Evolutionary conservation across 2,329 filamentous ascomycete species (phyloP), one percentile per base, ranked within the genome.

Genomic region (Metarhizium guizhouense): DNA sequence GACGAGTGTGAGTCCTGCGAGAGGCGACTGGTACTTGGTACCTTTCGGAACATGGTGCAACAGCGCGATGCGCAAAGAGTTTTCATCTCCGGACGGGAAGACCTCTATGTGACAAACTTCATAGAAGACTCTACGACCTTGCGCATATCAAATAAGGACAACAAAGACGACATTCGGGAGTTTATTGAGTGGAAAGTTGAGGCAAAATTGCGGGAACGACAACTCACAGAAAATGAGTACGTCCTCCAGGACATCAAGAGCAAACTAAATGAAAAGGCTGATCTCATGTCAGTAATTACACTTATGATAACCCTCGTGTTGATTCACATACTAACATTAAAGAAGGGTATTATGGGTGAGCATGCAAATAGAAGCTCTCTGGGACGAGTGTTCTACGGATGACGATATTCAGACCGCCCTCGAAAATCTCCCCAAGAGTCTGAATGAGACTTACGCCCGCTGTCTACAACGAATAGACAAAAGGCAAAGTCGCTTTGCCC

Each of bases 351-450:
- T 53, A 29, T 47, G 51, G 51, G 51, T 53, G 36, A 45, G n/a
- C 16, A 47, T 53, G 51, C 51, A 53, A 53, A 53, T 53, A 45
- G 51, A 53, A 34, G 40, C 51, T n/a, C 29, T 53, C 11, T 53
- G 25, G 51, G 51, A 53, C 5, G 51, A 45, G 20, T 53, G 51
- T 34, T 38, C 40, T 18, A 45, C 38, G 38, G 51, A 53, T 42
- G 7, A 38, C 29, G 40, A 53, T 29, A 53, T 53, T 30, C 25
- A 34, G 45, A 16, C 10, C 20, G 51, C 51, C 1, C 51, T 53
- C 29, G 18, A 53, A 45, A 53, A 53, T 20, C 51, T 53, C 3
- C 51, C 40, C 1, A 53, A 34, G 40, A 53, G 25, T 6, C 40
- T 53, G 4, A 25, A 47, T 40, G 51, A 53, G 51, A 53, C 51